Evolutionary conservation across 2,329 filamentous ascomycete species (phyloP), one percentile per base, ranked within the genome.

Genomic region (Aspergillus terreus): DNA sequence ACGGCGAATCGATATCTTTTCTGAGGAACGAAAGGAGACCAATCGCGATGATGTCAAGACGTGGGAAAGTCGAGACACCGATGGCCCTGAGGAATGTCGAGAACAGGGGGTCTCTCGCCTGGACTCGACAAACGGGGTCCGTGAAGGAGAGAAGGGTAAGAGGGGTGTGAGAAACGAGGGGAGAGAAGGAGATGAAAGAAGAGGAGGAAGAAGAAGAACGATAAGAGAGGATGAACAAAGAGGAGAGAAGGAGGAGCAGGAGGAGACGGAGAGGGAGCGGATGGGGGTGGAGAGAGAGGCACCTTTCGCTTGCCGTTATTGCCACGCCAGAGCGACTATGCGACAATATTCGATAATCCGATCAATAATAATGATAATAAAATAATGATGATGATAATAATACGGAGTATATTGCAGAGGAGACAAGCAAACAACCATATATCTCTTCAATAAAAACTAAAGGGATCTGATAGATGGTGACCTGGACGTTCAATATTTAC

Each of bases 1-100:
- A 38, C 15, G 14, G 14, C 14, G 56, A 47, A 54, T 46, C 27
- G 30, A 44, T 44, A 25, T 47, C 43, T 15, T 15, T 51, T 50
- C 33, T 50, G 32, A 33, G 44, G 58, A 63, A 57, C 51, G 58
- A 63, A 59, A 53, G 59, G 46, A 49, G 45, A 51, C 17, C 6
- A 47, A 41, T 2, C 12, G 27, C 23, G 35, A 47, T 47, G 43
- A 44, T 47, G 23, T 36, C n/a, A 33, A 11, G n/a, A 44, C 27
- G 47, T 38, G 7, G 35, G 11, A n/a, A 14, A 38, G 47, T 44
- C 40, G 15, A 38, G 6, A 42, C 40, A 21, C 15, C 35, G 35
- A 4, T 4, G 35, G 14, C 7, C 35, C 14, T 14, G 15, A 17
- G 21, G 36, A 21, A 33, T 44, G 23, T 35, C 47, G 38, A 42